phyloP scores from a whole-genome alignment of 257 asterid genomes.

The Solanum arcanum region DNA sequence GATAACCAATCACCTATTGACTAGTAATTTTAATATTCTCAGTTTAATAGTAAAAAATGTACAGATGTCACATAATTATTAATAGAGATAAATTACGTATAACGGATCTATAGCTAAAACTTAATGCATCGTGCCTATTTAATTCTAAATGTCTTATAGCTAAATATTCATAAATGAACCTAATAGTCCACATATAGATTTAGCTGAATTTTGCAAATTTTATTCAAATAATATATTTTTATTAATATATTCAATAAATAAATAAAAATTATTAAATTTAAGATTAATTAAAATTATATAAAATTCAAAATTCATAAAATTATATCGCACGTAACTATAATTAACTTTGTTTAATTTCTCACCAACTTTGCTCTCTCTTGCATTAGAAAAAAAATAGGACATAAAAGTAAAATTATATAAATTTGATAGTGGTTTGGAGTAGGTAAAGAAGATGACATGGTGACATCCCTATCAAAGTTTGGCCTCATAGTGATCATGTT shows the following conservation, averaged over 20 bases:
- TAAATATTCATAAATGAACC: too few species aligned
- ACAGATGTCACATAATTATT: background rate
- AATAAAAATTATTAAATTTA: too few species aligned
- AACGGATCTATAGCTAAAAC: background rate
- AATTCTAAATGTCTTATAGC: background rate
- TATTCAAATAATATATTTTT: too few species aligned
- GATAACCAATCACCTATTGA: background rate
- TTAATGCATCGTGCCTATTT: too few species aligned
- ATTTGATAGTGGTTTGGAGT: slow-evolving; percentile 48
- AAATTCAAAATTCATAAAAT: too few species aligned
- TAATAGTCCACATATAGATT: background rate
- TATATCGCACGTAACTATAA: too few species aligned
- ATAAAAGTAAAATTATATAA: background rate
- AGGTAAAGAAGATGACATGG: slow-evolving; percentile 58
- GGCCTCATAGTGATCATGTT: slow-evolving; percentile 29
- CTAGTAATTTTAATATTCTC: background rate
- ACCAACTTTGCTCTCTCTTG: background rate
- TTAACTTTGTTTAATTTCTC: background rate
- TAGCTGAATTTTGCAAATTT: too few species aligned
- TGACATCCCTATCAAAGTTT: slow-evolving; percentile 41
- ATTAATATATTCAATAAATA: too few species aligned
- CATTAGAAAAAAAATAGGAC: background rate
- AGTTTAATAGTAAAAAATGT: background rate
- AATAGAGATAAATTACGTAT: background rate
- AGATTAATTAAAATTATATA: too few species aligned